Evolutionary conservation across 1,139 yeast species (phyloP).

Genomic region (Geotrichum cucujoidarum): DNA sequence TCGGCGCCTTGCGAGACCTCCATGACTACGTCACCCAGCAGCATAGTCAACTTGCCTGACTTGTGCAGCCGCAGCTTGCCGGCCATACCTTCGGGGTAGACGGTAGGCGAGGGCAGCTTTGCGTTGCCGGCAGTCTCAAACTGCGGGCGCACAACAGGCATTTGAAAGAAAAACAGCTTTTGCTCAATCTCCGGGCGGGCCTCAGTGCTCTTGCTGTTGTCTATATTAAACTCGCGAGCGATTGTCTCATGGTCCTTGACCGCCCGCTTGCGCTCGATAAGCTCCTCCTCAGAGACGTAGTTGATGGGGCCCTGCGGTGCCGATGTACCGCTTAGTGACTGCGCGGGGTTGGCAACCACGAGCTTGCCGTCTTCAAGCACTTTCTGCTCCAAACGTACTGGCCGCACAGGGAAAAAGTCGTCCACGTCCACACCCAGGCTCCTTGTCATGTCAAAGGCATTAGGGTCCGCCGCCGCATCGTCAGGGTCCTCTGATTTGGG

Average conservation of each 20-base stretch:
- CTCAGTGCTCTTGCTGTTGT: constrained; percentile 15
- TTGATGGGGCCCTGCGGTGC: neutral
- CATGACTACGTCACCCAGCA: constrained; percentile 64
- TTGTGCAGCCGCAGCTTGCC: constrained; percentile 72
- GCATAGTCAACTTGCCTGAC: constrained; percentile 73
- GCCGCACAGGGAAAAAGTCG: constrained; percentile 18
- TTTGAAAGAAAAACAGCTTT: constrained; percentile 56
- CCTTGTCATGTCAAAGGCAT: constrained; percentile 19
- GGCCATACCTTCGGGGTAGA: constrained; percentile 49
- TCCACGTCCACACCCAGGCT: constrained; percentile 11
- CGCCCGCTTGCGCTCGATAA: constrained; percentile 27
- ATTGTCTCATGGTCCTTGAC: constrained; percentile 29
- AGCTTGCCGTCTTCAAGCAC: constrained; percentile 1
- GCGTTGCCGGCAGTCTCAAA: constrained; percentile 34
- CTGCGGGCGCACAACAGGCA: constrained; percentile 64
- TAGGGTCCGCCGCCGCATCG: constrained; percentile 6
- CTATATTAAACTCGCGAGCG: constrained; percentile 28
- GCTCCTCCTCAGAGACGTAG: constrained; percentile 26
- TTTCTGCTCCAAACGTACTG: constrained; percentile 9
- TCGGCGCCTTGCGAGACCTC: constrained; percentile 72
- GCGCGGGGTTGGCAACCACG: neutral
- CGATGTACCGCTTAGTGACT: neutral
- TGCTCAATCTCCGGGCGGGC: constrained; percentile 34
- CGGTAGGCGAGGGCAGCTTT: neutral
- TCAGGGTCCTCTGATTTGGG: constrained; percentile 4